Base-by-base conservation (phyloP, 176 grass and related monocot genomes). In the Triticum monococcum region DNA sequence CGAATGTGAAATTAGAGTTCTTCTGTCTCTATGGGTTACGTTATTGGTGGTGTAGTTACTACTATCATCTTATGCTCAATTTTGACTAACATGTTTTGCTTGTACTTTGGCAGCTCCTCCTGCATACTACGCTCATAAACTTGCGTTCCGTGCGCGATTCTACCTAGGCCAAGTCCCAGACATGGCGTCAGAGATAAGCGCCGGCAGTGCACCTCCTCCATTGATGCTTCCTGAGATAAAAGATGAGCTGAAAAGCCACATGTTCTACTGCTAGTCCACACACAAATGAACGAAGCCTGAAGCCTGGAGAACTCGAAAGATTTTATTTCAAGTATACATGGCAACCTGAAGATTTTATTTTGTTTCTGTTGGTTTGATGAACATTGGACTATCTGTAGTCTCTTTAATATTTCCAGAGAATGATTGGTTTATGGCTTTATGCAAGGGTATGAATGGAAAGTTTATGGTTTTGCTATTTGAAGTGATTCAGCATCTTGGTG, bases 61-160 rank as follows among this genome's bases (percentile, higher is more conserved):
- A 33, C 1, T 56, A 30, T 23, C 7, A 31, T 62, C 10, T 22
- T 50, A 9, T 31, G 18, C 54, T 59, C 62, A 81, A 48, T 32
- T 48, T 48, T 18, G 9, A 46, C 24, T 78, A 67, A 77, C 30
- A 38, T 38, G 32, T 83, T 16, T 78, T 24, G 54, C 64, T 74
- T 81, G 26, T 73, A 26, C 25, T 70, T 35, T 22, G 52, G 30
- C 75, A 94, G 95, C 86, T 61, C 90, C 92, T 52, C 92, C 95
- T 54, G 92, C 86, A 4, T 97, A 94, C 67, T 97, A 97, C 11
- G 92, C 92, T 50, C 90, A 94, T 85, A 91, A 92, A 12, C 81
- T 90, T 10, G 95, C 95, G 8, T 97, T 81, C 69, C 90, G 92
- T 3, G 95, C 95, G 23, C 76, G 90, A 17, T 89, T 89, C 68